Evolutionary conservation across 768 basidiomycete species (phyloP).

Genomic region (Nidula microcarpa): DNA sequence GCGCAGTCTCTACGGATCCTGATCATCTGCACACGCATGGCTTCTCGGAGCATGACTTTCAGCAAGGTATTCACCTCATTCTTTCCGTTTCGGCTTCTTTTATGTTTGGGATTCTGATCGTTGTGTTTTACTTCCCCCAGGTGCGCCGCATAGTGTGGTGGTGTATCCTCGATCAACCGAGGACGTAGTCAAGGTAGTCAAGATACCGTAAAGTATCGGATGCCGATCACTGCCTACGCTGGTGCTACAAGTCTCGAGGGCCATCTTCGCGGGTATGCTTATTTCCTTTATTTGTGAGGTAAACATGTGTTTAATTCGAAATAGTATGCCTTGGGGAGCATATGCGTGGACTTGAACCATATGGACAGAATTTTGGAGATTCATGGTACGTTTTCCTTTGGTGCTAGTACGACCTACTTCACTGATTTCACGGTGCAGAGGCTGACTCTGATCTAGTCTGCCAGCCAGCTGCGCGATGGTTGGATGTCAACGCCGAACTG

Average conservation of each 20-base stretch:
- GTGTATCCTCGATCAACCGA: conserved; percentile 69
- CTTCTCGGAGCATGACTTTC: conserved; percentile 48
- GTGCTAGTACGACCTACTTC: neutral
- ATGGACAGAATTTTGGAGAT: conserved; percentile 82
- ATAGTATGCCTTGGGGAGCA: conserved; percentile 51
- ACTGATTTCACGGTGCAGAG: conserved; percentile 33
- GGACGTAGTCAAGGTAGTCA: conserved; percentile 78
- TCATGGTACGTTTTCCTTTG: conserved; percentile 43
- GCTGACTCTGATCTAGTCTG: conserved; percentile 71
- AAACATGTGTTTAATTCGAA: neutral
- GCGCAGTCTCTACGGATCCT: conserved; percentile 44
- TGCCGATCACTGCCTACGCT: conserved; percentile 77
- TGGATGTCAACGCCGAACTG: conserved; percentile 67
- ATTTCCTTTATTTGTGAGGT: neutral
- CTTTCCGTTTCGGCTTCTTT: neutral
- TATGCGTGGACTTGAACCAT: conserved; percentile 72
- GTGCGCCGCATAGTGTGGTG: conserved; percentile 50
- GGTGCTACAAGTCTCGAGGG: conserved; percentile 86
- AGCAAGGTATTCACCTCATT: conserved; percentile 20
- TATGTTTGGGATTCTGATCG: conserved; percentile 1
- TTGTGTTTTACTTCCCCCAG: too few relatives aligned
- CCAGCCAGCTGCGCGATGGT: conserved; percentile 71
- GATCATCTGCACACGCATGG: conserved; percentile 54
- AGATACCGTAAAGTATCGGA: conserved; percentile 65
- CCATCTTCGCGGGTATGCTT: too few relatives aligned